Evolutionary conservation across 768 basidiomycete genomes (phyloP), one percentile per base, ranked within the genome.

Genomic region (Boletales sp.): DNA sequence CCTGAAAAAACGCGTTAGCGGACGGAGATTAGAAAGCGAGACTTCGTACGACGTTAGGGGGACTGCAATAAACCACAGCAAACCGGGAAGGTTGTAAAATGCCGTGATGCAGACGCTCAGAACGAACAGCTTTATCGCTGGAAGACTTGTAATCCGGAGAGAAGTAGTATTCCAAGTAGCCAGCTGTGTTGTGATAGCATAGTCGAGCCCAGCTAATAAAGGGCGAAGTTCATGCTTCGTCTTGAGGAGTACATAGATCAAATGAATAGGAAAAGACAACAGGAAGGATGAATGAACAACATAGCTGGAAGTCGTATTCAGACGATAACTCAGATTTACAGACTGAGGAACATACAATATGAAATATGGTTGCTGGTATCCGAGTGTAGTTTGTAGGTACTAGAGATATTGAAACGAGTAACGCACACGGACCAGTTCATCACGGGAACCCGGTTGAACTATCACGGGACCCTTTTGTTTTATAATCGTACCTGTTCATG

Each of bases 321-420:
- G 53, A 51, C 35, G 7, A n/a, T 13, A 5, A 12, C 11, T 30
- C 8, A 13, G 13, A 19, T 19, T 12, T n/a, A 40, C 27, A 21
- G 27, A 4, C 5, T 39, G 34, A 9, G 39, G 9, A 14, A 64
- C 87, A 53, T 59, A 90, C 90, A 94, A 90, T 53, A 91, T 73
- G 60, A 97, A 87, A 75, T 84, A 95, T 0, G 95, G 90, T 51
- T 97, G 90, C 45, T 83, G 77, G 70, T 89, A 99, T 31, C 74
- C 81, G 29, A 91, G 71, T 1, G 76, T 78, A 1, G 82, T 82
- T 66, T 93, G 89, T 13, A 95, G 82, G 69, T 92, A 86, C 90
- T 93, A 53, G 38, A n/a, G n/a, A n/a, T n/a, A n/a, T n/a, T n/a
- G n/a, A n/a, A n/a, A n/a, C n/a, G n/a, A n/a, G n/a, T n/a, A n/a